Conservation (phyloP, 305 asterid genomes). For the Rubia peregrina region DNA sequence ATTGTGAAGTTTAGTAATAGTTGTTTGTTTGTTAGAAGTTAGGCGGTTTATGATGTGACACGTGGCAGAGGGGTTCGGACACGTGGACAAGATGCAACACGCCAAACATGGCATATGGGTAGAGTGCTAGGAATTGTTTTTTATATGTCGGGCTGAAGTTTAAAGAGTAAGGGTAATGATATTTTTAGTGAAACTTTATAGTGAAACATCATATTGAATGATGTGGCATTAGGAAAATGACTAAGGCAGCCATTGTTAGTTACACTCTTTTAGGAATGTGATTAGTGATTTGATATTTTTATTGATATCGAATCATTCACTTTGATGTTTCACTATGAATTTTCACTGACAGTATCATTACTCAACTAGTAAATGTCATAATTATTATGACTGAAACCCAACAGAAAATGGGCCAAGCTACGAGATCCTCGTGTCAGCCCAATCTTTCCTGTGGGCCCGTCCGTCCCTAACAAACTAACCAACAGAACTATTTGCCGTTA, state of each 20-base stretch:
- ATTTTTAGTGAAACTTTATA: too few relatives aligned
- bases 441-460: conserved; percentile 22
- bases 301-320: too few relatives aligned
- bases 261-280: too few relatives aligned
- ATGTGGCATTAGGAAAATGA: too few relatives aligned
- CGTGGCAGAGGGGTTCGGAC: not conserved
- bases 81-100: conserved; percentile 30
- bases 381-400: conserved; percentile 9
- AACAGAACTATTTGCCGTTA: conserved; percentile 13
- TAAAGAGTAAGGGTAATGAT: not conserved
- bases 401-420: conserved; percentile 24
- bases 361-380: not conserved
- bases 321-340: too few relatives aligned
- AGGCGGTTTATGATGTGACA: not conserved
- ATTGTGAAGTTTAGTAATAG: not conserved
- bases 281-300: too few relatives aligned
- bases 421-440: conserved; percentile 31
- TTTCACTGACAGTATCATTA: too few relatives aligned
- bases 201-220: too few relatives aligned
- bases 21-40: not conserved
- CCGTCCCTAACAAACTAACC: not conserved
- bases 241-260: too few relatives aligned
- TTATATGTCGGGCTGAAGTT: not conserved
- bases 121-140: not conserved
- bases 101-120: conserved; percentile 5